Evolutionary conservation across 805 yeast species (phyloP).

Genomic region (Ogataea nonfermentans): DNA sequence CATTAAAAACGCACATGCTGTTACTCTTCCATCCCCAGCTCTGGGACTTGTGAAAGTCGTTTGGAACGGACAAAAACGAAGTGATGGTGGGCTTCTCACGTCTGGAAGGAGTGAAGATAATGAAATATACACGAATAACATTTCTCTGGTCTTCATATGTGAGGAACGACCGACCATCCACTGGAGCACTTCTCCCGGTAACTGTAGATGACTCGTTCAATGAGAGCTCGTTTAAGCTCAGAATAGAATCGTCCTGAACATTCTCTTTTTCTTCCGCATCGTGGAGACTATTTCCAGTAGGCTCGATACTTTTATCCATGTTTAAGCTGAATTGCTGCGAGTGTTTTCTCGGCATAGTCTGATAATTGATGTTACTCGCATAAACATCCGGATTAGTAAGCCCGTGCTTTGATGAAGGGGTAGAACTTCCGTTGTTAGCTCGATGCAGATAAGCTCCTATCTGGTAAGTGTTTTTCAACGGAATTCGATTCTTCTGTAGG

Average conservation of each 20-base stretch:
- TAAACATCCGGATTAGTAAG: slow-evolving; percentile 39
- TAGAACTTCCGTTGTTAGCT: slow-evolving; percentile 37
- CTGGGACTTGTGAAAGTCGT: slow-evolving; percentile 49
- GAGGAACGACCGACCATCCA: slow-evolving; percentile 31
- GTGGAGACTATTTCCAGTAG: slow-evolving; percentile 5
- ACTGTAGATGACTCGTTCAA: slow-evolving; percentile 14
- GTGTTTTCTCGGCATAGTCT: slow-evolving; percentile 23
- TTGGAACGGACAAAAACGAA: slow-evolving; percentile 55
- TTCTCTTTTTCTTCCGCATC: slow-evolving; percentile 26
- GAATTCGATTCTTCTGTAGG: slow-evolving; percentile 44
- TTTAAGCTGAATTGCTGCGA: slow-evolving; percentile 2
- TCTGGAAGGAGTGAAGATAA: slow-evolving; percentile 54
- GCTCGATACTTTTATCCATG: slow-evolving; percentile 4
- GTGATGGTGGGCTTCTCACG: slow-evolving; percentile 45
- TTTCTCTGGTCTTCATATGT: slow-evolving; percentile 48
- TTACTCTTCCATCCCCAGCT: slow-evolving; percentile 65
- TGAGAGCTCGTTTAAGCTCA: slow-evolving; percentile 22
- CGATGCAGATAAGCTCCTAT: slow-evolving; percentile 58
- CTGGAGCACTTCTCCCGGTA: slow-evolving; percentile 1
- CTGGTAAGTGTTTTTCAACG: slow-evolving; percentile 42
- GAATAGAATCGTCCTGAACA: slow-evolving; percentile 25
- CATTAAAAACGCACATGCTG: slow-evolving; percentile 50
- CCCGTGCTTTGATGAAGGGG: slow-evolving; percentile 40
- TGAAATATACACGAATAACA: slow-evolving; percentile 47
- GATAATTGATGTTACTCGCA: slow-evolving; percentile 28